These are phyloP conservation scores for Sclerotinia sclerotiorum DNA, from an alignment of 2,329 filamentous ascomycete genomes.

Conservation along the genomic window DNA sequence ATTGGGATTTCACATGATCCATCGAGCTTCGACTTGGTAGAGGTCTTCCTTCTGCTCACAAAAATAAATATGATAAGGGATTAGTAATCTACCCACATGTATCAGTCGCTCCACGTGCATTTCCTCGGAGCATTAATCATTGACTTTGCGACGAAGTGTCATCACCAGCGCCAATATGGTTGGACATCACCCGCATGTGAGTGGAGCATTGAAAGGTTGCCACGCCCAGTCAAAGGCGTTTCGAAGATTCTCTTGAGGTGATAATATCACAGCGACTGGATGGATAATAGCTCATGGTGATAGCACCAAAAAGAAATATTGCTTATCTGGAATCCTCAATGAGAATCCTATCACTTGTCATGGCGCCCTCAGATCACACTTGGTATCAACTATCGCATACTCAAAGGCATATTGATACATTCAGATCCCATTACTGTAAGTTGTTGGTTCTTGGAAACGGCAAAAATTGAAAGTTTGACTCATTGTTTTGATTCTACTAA, in stretches of 20 bases:
- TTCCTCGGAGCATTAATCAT: conserved; percentile 3
- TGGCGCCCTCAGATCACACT: neutral
- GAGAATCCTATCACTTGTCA: neutral
- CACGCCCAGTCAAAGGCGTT: neutral
- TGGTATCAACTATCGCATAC: neutral
- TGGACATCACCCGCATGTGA: conserved; percentile 16
- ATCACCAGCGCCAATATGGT: conserved; percentile 7
- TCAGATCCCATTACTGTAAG: neutral
- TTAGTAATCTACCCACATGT: conserved; percentile 3
- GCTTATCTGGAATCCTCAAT: neutral
- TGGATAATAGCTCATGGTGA: neutral
- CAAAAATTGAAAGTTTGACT: neutral
- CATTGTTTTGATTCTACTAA: too few relatives aligned
- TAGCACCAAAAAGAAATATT: neutral
- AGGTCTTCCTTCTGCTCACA: neutral
- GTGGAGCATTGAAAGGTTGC: conserved; percentile 8
- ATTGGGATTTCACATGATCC: neutral
- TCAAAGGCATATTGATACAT: conserved; percentile 2
- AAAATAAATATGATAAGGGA: neutral
- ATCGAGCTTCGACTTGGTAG: neutral
- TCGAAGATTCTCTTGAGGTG: neutral
- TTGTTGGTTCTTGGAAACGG: too few relatives aligned
- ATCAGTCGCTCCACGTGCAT: neutral
- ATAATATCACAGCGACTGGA: neutral
- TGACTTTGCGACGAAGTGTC: neutral